phyloP scores from a whole-genome alignment of 108 stramenopile genomes.

The Phaeodactylum tricornutum region DNA sequence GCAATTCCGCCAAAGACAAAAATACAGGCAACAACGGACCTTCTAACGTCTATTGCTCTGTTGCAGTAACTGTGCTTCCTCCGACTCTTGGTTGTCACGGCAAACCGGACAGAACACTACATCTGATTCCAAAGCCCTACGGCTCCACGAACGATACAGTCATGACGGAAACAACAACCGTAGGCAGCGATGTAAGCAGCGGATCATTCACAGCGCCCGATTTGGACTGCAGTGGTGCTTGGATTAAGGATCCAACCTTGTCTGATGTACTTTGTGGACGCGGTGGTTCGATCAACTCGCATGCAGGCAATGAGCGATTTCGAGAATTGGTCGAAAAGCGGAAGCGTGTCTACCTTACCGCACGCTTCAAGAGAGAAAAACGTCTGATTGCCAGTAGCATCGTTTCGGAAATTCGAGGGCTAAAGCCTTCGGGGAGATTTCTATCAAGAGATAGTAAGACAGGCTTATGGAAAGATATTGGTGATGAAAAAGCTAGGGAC shows the following conservation, averaged over 20 bases:
- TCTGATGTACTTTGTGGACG: slow-evolving; percentile 55
- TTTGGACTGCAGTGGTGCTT: too few species aligned
- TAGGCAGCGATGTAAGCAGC: too few species aligned
- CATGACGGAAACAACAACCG: too few species aligned
- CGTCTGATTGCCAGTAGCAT: slow-evolving; percentile 66
- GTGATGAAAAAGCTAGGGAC: slow-evolving; percentile 78
- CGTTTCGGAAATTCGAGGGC: slow-evolving; percentile 58
- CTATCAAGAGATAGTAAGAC: slow-evolving; percentile 38
- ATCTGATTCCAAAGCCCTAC: too few species aligned
- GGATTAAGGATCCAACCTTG: slow-evolving; percentile 17
- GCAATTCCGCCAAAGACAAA: too few species aligned
- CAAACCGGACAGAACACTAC: too few species aligned
- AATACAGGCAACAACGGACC: too few species aligned
- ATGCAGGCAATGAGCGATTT: slow-evolving; percentile 42
- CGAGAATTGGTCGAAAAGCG: slow-evolving; percentile 39
- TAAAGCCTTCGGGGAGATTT: slow-evolving; percentile 75
- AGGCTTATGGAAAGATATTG: slow-evolving; percentile 64
- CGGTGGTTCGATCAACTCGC: slow-evolving; percentile 52
- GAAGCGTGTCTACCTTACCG: slow-evolving; percentile 50
- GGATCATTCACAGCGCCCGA: too few species aligned
- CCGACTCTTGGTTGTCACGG: too few species aligned
- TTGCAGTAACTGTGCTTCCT: too few species aligned
- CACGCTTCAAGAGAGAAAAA: slow-evolving; percentile 77
- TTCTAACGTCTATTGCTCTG: too few species aligned
- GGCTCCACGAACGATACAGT: too few species aligned